Evolutionary conservation across 352 stramenopile genomes (phyloP), one percentile per base, ranked within the genome.

Genomic region (Bremia lactucae): DNA sequence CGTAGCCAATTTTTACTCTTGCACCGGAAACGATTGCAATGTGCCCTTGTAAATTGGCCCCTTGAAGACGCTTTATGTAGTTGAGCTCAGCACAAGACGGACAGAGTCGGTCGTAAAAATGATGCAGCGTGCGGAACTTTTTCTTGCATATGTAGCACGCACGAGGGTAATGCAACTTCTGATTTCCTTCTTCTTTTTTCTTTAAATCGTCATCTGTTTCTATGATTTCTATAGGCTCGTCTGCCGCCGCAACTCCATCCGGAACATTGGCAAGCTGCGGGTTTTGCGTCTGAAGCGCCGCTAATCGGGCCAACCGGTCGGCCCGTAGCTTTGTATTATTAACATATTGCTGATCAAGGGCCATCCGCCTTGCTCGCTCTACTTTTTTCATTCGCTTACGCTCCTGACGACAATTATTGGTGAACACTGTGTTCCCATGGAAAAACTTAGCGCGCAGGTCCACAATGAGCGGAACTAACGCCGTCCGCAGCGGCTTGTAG

Each of bases 1-100:
- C 84, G 55, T 89, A 97, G 4, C 94, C 91, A 62, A 98, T 98
- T 57, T 98, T 98, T 29, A 98, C 90, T 19, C 94, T 72, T 4
- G 85, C 87, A 33, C 91, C 91, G 0, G 94, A 97, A 6, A 97
- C 81, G 15, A 97, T 58, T 6, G 87, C 87, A 2, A 96, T 64
- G 37, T 83, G 78, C 26, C 65, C 75, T 2, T 25, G 54, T 40
- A 97, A 51, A 42, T 96, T 58, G 0, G 76, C 77, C 2, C 70
- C 89, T 58, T 97, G 82, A 50, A 94, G 58, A 13, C 94, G 69
- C 62, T 98, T 98, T 31, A 80, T 56, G 59, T 81, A 98, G 71
- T 97, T 97, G 25, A 97, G 68, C 36, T 71, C 52, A 0, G 94
- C 90, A 58, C 94, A 98, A 0, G 59, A 49, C n/a, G 88, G 88